Evolutionary conservation across 805 yeast species (phyloP), one percentile per base, ranked within the genome.

Genomic region (Pichia phayaonensis): DNA sequence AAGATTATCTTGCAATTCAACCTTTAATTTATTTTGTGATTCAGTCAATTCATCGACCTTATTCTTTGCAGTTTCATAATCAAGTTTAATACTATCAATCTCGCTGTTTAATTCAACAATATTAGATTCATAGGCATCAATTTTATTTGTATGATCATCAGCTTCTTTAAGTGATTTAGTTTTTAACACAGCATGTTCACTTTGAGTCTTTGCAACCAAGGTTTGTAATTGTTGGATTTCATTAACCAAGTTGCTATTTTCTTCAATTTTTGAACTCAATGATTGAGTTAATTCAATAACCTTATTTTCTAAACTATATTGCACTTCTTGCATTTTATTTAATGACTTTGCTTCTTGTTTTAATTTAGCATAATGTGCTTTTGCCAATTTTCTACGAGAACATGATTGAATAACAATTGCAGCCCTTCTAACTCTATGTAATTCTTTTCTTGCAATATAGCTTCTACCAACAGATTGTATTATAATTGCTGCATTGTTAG

Each of bases 241-340:
- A 16, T 70, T 68, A 52, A 79, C 74, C 62, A 92, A 74, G 54
- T 76, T 77, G 71, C 84, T 84, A 68, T 90, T 90, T 59, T 89
- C 97, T 57, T 81, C 86, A 24, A 86, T 83, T 65, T 88, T 86
- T 38, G 81, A 70, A 0, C 96, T 80, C 54, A 92, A 74, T 13
- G 84, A 78, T 62, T 92, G 95, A 4, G 97, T 92, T 59, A 94
- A 79, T 68, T 90, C 95, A 57, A 94, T 90, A n/a, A 95, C 97
- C 74, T 95, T 94, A 69, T 94, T 94, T 68, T 94, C 99, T 61
- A 95, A 77, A 65, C 86, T 81, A 70, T 89, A 94, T 61, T 95
- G 90, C 40, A 88, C 95, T 66, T 92, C 96, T 68, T 88, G 81
- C 72, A 88, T 77, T 63, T 85, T 95, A 64, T 84, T 84, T 43